Percentiles rank a stretch among this genome's conserved stretches.
Evolutionary conservation across 1,284 basidiomycete species (phyloP).

Genomic region (Abortiporus biennis): DNA sequence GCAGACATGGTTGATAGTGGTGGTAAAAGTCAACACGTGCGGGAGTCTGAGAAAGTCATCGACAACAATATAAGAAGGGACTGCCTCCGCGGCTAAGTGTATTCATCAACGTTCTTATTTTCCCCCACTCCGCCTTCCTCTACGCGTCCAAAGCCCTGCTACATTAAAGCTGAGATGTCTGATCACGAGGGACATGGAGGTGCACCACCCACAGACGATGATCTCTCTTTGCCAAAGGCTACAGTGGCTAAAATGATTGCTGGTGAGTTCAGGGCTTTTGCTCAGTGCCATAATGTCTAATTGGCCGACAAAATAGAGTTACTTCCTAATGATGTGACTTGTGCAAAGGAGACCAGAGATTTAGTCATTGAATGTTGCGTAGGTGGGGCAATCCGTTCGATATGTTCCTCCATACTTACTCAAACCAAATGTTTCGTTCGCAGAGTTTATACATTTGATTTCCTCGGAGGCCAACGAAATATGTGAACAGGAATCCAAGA

Average conservation of each 20-base stretch:
- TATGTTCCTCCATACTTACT: constrained; percentile 1
- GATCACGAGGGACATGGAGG: constrained; percentile 75
- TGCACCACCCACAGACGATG: constrained; percentile 72
- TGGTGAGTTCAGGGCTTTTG: constrained; percentile 43
- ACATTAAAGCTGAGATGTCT: constrained; percentile 51
- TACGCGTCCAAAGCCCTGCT: not conserved
- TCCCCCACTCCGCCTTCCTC: constrained; percentile 4
- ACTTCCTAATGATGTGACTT: constrained; percentile 84
- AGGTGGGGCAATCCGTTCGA: constrained; percentile 49
- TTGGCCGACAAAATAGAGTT: constrained; percentile 73
- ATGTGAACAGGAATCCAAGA: constrained; percentile 98
- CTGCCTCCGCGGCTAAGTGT: constrained; percentile 6
- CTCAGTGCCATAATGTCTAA: constrained; percentile 2
- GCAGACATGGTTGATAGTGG: constrained; percentile 47
- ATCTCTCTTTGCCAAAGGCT: constrained; percentile 93
- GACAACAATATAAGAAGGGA: constrained; percentile 9
- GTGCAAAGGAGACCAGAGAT: constrained; percentile 95
- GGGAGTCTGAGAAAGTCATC: constrained; percentile 47
- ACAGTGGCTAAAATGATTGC: constrained; percentile 97
- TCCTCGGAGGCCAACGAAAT: constrained; percentile 98
- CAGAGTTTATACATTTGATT: constrained; percentile 97
- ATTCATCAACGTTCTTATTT: constrained; percentile 2
- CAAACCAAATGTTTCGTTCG: not conserved
- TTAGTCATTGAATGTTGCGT: constrained; percentile 97
- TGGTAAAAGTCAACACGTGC: constrained; percentile 37